Evolutionary conservation across 1,284 basidiomycete genomes (phyloP).

Genomic region (Gomphus bonarii): DNA sequence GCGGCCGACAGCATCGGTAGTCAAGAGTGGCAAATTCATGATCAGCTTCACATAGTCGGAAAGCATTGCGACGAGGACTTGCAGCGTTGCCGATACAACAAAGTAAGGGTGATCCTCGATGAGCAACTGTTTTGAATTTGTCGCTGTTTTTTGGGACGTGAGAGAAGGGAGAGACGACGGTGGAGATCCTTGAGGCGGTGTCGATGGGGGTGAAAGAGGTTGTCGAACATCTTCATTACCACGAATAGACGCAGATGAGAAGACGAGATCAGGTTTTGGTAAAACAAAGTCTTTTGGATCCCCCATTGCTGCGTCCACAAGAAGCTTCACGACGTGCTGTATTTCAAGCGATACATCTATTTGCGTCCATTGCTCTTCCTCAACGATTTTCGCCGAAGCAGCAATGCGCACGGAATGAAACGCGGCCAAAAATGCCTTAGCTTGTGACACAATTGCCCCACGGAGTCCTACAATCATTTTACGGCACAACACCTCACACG

Average conservation of each 20-base stretch:
- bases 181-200: slow-evolving; percentile 14
- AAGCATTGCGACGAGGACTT: slow-evolving; percentile 60
- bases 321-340: slow-evolving; percentile 62
- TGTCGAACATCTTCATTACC: not conserved
- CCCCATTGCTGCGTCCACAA: slow-evolving; percentile 75
- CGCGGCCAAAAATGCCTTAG: slow-evolving; percentile 75
- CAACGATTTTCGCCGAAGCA: slow-evolving; percentile 80
- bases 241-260: not conserved
- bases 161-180: slow-evolving; percentile 16
- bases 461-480: slow-evolving; percentile 89
- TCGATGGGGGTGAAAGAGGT: slow-evolving; percentile 8
- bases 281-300: slow-evolving; percentile 68
- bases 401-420: slow-evolving; percentile 84
- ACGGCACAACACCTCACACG: slow-evolving; percentile 75
- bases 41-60: slow-evolving; percentile 85
- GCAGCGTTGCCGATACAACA: slow-evolving; percentile 78
- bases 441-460: slow-evolving; percentile 73
- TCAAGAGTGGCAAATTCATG: slow-evolving; percentile 80
- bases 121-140: slow-evolving; percentile 58
- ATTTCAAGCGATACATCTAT: slow-evolving; percentile 59
- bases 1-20: slow-evolving; percentile 89
- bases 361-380: slow-evolving; percentile 85
- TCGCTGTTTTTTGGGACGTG: slow-evolving; percentile 17
- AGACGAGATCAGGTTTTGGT: slow-evolving; percentile 4
- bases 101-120: slow-evolving; percentile 83